These are phyloP conservation scores for Gyromitra esculenta DNA, from an alignment of 2,329 filamentous ascomycete genomes.

Conservation along the genomic window DNA sequence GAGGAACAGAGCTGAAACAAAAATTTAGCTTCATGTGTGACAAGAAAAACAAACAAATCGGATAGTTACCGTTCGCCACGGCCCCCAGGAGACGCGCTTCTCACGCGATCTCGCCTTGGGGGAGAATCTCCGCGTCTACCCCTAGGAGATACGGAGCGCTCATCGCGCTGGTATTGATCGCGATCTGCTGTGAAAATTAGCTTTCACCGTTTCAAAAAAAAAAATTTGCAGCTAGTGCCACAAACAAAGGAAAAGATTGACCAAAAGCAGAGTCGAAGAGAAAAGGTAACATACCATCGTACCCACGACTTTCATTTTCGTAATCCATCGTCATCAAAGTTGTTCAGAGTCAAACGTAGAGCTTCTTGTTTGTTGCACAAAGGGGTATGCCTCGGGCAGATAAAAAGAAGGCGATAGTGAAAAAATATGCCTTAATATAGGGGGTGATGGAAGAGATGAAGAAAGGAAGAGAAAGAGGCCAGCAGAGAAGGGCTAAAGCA, in stretches of 20 bases:
- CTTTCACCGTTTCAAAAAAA: not conserved
- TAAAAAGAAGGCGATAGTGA: conserved; percentile 21
- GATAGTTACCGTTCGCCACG: conserved; percentile 63
- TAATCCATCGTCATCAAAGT: conserved; percentile 67
- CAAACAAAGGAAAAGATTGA: not conserved
- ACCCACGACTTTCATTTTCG: conserved; percentile 70
- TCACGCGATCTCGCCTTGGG: conserved; percentile 63
- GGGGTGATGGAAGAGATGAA: conserved; percentile 50
- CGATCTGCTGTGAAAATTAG: conserved; percentile 56
- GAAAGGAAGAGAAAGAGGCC: conserved; percentile 44
- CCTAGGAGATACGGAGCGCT: conserved; percentile 74
- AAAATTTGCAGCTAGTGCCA: not conserved
- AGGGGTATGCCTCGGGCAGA: conserved; percentile 37
- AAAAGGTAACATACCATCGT: conserved; percentile 68
- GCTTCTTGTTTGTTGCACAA: conserved; percentile 45
- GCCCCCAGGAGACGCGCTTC: conserved; percentile 72
- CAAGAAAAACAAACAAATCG: conserved; percentile 34
- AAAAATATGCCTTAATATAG: conserved; percentile 15
- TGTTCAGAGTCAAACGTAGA: conserved; percentile 57
- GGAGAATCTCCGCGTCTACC: conserved; percentile 65
- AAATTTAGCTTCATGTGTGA: conserved; percentile 53
- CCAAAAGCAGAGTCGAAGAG: conserved; percentile 48
- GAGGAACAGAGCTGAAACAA: conserved; percentile 54
- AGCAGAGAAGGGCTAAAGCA: conserved; percentile 12
- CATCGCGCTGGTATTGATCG: conserved; percentile 71